Base-by-base conservation (phyloP, 2,329 filamentous ascomycete species). In the Graphium sp. region DNA sequence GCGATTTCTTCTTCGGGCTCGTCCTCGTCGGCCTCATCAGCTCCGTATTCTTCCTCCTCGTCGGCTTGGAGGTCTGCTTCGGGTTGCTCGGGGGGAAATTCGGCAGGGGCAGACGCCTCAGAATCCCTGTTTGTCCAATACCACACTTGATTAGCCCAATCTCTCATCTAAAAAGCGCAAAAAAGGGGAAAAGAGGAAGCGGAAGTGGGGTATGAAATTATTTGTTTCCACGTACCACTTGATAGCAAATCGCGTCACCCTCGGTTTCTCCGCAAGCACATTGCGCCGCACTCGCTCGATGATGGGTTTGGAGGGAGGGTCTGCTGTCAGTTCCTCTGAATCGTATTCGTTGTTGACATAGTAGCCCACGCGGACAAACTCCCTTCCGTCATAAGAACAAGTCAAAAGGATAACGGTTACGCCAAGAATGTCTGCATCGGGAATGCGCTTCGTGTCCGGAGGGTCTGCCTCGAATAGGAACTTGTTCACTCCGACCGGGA, bases 331-430 rank as follows among this genome's bases (percentile, higher is more conserved):
- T 50, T 92, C 82, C 44, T 91, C 83, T 16, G 80, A 79, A 42
- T 92, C 83, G 53, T 98, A 98, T 54, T 98, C 91, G 46, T 98
- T 98, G 66, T 95, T 98, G 45, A 98, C 89, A 43, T 98, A 98
- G 68, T 98, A 98, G 36, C 89, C 89, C 23, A 98, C 87, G 39
- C 89, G 84, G 22, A 98, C 84, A 45, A 98, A 98, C 53, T 98
- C 89, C 46, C 89, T 74, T 30, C 80, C 79, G 45, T 98, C 89
- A 57, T 98, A 98, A 52, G 83, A 80, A 57, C 89, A 95, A 33
- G 84, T 93, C 39, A 98, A 69, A 32, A 98, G 76, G 43, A 98
- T 84, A 44, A 98, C 89, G 4, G 89, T 98, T 28, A 98, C 91
- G 35, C 89, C 89, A 25, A 98, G 70, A 43, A 98, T 85, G 56